Conservation (phyloP, 2,329 filamentous ascomycete species). For the Penicillium sp. region DNA sequence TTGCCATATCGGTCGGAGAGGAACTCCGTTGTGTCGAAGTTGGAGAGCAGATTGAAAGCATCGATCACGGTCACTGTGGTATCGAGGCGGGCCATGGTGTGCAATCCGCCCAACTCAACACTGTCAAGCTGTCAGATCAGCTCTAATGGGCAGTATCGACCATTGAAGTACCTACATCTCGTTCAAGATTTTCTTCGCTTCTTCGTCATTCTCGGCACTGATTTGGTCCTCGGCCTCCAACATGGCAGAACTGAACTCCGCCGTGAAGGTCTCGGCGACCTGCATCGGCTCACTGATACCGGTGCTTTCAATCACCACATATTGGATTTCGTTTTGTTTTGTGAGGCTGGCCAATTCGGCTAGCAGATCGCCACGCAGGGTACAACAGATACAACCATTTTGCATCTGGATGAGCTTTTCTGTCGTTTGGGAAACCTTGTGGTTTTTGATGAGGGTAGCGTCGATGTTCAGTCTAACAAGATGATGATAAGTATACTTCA, state of each 20-base stretch:
- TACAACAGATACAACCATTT: constrained; percentile 79
- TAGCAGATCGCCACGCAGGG: constrained; percentile 70
- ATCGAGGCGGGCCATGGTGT: constrained; percentile 68
- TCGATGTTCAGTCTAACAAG: constrained; percentile 64
- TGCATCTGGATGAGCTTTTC: constrained; percentile 71
- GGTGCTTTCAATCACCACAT: constrained; percentile 72
- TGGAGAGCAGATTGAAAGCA: constrained; percentile 72
- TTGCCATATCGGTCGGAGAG: constrained; percentile 64
- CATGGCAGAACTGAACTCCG: constrained; percentile 56
- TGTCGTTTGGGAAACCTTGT: constrained; percentile 61
- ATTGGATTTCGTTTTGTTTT: constrained; percentile 67
- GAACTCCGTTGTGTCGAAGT: constrained; percentile 72
- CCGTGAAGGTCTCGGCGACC: constrained; percentile 73
- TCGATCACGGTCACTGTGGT: constrained; percentile 75
- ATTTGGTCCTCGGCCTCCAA: constrained; percentile 54
- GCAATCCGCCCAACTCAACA: constrained; percentile 64
- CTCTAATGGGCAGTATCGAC: not conserved
- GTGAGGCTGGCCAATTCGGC: constrained; percentile 70
- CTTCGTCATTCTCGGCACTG: constrained; percentile 43
- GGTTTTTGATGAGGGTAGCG: constrained; percentile 62
- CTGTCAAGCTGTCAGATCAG: constrained; percentile 28
- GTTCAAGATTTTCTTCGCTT: constrained; percentile 50
- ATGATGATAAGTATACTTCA: not conserved
- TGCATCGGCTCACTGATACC: constrained; percentile 75
- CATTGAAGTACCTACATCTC: constrained; percentile 48